Percentiles rank a stretch among this genome's conserved stretches.
phyloP scores from a whole-genome alignment of 2,329 filamentous ascomycete species.

The Catunica adiposa region DNA sequence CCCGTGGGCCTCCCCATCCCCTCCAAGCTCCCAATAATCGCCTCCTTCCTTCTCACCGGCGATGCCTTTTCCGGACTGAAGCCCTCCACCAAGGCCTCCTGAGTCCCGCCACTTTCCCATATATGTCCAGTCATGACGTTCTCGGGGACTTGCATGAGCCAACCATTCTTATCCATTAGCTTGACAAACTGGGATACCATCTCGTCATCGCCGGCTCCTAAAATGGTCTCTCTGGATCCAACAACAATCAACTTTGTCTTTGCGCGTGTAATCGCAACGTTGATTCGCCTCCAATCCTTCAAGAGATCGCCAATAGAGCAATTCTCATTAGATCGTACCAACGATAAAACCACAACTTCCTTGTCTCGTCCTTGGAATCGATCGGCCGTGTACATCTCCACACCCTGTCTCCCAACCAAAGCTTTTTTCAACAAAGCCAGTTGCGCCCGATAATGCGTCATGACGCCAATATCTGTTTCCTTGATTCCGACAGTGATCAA shows the following conservation, averaged over 20 bases:
- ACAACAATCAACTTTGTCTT: slow-evolving; percentile 83
- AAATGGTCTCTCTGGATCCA: slow-evolving; percentile 66
- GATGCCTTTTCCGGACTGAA: slow-evolving; percentile 12
- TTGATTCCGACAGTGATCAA: slow-evolving; percentile 63
- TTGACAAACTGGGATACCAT: slow-evolving; percentile 61
- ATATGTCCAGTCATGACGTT: slow-evolving; percentile 48
- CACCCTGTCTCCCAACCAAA: slow-evolving; percentile 41
- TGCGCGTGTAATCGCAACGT: slow-evolving; percentile 86
- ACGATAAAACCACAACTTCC: slow-evolving; percentile 71
- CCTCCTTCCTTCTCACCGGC: slow-evolving; percentile 12
- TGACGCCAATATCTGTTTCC: slow-evolving; percentile 68
- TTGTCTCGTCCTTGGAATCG: slow-evolving; percentile 96
- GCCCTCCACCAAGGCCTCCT: slow-evolving; percentile 22
- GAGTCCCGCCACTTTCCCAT: slow-evolving; percentile 32
- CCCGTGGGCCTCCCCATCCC: slow-evolving; percentile 19
- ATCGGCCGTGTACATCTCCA: slow-evolving; percentile 95
- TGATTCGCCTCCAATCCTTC: slow-evolving; percentile 82
- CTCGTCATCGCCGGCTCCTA: slow-evolving; percentile 52
- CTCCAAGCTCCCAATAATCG: neutral
- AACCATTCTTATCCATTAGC: slow-evolving; percentile 61
- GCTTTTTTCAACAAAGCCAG: slow-evolving; percentile 64
- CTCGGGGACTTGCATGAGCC: slow-evolving; percentile 57
- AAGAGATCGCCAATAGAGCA: slow-evolving; percentile 78
- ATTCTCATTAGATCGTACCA: slow-evolving; percentile 73
- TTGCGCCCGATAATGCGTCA: slow-evolving; percentile 92